Evolutionary conservation across 495 filamentous ascomycete species (phyloP), one percentile per base, ranked within the genome.

Genomic region (Podospora bellae-mahoneyi): DNA sequence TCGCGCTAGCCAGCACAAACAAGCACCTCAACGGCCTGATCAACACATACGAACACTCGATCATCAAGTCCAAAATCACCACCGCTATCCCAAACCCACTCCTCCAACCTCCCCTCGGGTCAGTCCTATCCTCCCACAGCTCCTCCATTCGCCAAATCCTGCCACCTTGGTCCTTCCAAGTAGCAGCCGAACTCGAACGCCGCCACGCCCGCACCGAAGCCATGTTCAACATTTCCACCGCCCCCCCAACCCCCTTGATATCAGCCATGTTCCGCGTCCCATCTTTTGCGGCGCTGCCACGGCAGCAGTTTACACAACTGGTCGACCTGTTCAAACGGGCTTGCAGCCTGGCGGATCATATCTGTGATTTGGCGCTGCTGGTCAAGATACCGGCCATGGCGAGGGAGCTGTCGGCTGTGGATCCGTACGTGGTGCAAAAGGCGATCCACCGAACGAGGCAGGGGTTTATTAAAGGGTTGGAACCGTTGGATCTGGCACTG

Each of bases 141-240:
- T 18, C 9, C 2, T 60, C 23, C 0, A 23, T 67, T 7, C 73
- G 76, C 2, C 53, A 67, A 9, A 20, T 67, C 54, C 44, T 78
- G 0, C 30, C 16, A 20, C 27, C 72, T 1, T 64, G 64, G 20
- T 71, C 59, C 3, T 78, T 72, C 23, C 9, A 53, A 2, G 68
- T 77, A 63, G 30, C 71, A 1, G 30, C 53, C 23, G 79, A 81
- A 30, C 54, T 78, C 3, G 72, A 77, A 20, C 61, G 48, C 9
- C 75, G 79, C 2, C 20, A 68, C 2, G 39, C 15, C 16, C 69
- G 73, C 1, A 66, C 72, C 53, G 64, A 73, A 7, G 20, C 44
- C 3, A 59, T 81, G 15, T 62, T 78, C 32, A 27, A 28, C 4
- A n/a, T 6, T 63, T 39, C n/a, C n/a, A 5, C 59, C 26, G 6